Conservation (phyloP, 1,139 yeast species). For the Pichia sp. region DNA sequence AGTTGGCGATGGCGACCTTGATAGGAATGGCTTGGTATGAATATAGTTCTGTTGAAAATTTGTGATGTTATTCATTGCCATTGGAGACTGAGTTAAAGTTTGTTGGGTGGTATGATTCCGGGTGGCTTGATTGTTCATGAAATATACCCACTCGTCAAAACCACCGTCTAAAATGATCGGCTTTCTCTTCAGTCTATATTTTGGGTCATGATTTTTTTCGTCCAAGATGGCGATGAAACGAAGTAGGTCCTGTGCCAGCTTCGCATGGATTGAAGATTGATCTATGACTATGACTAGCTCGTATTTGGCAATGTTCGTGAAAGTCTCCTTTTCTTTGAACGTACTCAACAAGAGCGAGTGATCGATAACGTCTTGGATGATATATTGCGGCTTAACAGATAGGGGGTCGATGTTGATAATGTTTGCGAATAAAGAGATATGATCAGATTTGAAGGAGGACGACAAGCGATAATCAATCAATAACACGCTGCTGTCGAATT, state of each 20-base stretch:
- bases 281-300: conserved; percentile 55
- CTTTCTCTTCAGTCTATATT: conserved; percentile 45
- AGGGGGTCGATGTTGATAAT: conserved; percentile 59
- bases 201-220: conserved; percentile 33
- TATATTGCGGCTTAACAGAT: conserved; percentile 35
- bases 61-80: neutral
- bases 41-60: conserved; percentile 6
- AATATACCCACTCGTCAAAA: conserved; percentile 41
- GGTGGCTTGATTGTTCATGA: conserved; percentile 17
- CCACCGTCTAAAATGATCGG: conserved; percentile 60
- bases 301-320: conserved; percentile 44
- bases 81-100: neutral
- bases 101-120: neutral
- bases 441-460: conserved; percentile 48
- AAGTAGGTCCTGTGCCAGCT: conserved; percentile 28
- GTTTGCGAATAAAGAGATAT: conserved; percentile 45
- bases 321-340: conserved; percentile 36
- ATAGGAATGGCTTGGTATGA: conserved; percentile 7
- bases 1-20: conserved; percentile 15
- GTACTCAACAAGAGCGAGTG: conserved; percentile 33
- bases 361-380: conserved; percentile 33
- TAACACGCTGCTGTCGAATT: conserved; percentile 32
- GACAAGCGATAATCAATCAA: conserved; percentile 55
- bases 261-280: conserved; percentile 30
- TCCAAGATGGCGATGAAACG: conserved; percentile 35